Base-by-base conservation (phyloP, 768 basidiomycete species). In the Lepiota subincarnata region DNA sequence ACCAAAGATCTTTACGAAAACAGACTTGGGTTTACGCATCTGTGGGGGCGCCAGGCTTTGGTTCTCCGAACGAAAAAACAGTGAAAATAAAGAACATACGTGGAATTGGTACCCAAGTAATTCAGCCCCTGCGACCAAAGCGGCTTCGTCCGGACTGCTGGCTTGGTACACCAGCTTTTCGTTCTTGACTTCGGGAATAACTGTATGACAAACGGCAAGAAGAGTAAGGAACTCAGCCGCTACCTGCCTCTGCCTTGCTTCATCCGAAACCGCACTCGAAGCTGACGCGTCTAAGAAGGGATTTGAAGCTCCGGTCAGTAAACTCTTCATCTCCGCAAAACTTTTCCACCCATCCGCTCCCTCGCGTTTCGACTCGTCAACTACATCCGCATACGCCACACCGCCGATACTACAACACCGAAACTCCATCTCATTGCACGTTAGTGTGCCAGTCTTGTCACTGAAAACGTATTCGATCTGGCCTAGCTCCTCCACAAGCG, bases 351-450 rank as follows among this genome's bases (percentile, higher is more conserved):
- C 83, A 66, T 80, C 79, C 38, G 78, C 79, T 1, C 70, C 74
- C 55, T 85, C 84, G 18, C 87, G 80, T 63, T 87, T 88, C 54
- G 79, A 77, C 55, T 98, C 95, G 55, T 98, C 97, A 7, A 98
- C 92, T 14, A 82, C 80, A 56, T 93, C 94, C 0, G 94, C 86
- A 69, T 98, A 99, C 16, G 85, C 88, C 11, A 86, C 78, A 2
- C 96, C 97, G 16, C 81, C 95, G 53, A 98, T 84, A 50, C 84
- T 88, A 63, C 89, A 96, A 64, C 89, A 86, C 20, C 84, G 81
- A 68, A 98, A 98, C 67, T 98, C 96, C 96, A 98, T 98, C 69
- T 97, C 93, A 71, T 98, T 98, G 57, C 95, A 82, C 2, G 96
- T 98, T 19, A 98, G 76, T 0, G 96, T 98, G 6, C 96, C 92